Base-by-base conservation (phyloP, 805 yeast genomes). In the Kregervanrija fluxuum region DNA sequence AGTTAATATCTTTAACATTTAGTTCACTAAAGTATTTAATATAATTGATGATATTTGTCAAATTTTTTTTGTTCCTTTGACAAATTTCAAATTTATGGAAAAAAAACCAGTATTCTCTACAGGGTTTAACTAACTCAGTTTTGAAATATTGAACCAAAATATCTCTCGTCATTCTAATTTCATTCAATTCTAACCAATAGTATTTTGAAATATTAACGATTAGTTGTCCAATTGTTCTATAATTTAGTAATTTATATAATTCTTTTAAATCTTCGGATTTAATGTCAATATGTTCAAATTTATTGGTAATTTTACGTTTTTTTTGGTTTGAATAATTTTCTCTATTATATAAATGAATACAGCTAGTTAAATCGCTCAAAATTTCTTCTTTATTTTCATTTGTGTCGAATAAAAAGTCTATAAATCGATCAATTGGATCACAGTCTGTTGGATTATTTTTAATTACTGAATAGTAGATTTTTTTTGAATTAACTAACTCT, bases 21-120 rank as follows among this genome's bases (percentile, higher is more conserved):
- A 84, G 57, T 6, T 66, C 63, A 0, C 80, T 70, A 14, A 68
- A 55, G 3, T 54, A 58, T 31, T 74, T 74, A 32, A 82, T 54
- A 35, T 71, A 67, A 13, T 65, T 57, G 11, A 79, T 62, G 12
- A 81, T 64, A 37, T 62, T 67, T 15, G 68, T 61, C 22, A 81
- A 49, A 48, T 76, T 74, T 22, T 57, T 56, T 30, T 68, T 62
- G 48, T 79, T 78, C 14, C 67, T 61, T 40, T 66, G 66, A 1
- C 52, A 43, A 16, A 68, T 69, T 48, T 81, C 83, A 53, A 74
- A 78, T 39, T 75, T 74, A 48, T 82, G 70, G 48, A 64, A 79
- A 35, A 71, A 69, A 10, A 61, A 55, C 89, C 89, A 83, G 52
- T 80, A 84, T 15, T 68, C 53, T 5, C 61, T 60, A 1, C 79